phyloP scores from a whole-genome alignment of 148 eudicot species.

The Silene conica region DNA sequence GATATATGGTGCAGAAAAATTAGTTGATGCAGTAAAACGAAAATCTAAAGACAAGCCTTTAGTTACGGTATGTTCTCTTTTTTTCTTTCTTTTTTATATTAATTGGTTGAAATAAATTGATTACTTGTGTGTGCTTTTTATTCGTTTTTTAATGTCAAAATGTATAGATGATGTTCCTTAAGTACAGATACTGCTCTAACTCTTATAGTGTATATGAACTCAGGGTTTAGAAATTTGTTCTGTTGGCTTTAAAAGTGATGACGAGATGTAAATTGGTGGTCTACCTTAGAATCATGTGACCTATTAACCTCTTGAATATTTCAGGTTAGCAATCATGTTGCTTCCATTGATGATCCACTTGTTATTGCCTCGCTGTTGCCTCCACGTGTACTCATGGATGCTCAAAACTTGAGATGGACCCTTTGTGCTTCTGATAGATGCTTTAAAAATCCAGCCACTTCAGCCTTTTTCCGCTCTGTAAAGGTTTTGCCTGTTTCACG shows the following conservation, averaged over 20 bases:
- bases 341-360: constrained; percentile 87
- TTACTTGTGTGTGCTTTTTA: background rate
- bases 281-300: background rate
- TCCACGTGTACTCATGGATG: constrained; percentile 62
- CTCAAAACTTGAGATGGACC: constrained; percentile 84
- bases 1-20: constrained; percentile 87
- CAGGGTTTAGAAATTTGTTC: background rate
- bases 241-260: background rate
- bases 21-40: constrained; percentile 50
- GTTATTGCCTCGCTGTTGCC: constrained; percentile 83
- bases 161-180: background rate
- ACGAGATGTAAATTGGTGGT: background rate
- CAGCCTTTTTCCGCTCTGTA: constrained; percentile 78
- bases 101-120: background rate
- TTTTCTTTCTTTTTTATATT: no score
- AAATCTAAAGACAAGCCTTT: constrained; percentile 68
- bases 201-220: background rate
- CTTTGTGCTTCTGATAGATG: constrained; percentile 91
- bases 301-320: constrained; percentile 8
- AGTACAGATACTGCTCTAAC: background rate
- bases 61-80: constrained; percentile 52
- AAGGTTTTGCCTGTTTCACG: constrained; percentile 92
- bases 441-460: constrained; percentile 74
- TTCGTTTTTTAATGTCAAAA: background rate
- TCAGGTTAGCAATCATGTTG: constrained; percentile 97